phyloP scores from a whole-genome alignment of 2,329 filamentous ascomycete species.

The Claviceps humidiphila region DNA sequence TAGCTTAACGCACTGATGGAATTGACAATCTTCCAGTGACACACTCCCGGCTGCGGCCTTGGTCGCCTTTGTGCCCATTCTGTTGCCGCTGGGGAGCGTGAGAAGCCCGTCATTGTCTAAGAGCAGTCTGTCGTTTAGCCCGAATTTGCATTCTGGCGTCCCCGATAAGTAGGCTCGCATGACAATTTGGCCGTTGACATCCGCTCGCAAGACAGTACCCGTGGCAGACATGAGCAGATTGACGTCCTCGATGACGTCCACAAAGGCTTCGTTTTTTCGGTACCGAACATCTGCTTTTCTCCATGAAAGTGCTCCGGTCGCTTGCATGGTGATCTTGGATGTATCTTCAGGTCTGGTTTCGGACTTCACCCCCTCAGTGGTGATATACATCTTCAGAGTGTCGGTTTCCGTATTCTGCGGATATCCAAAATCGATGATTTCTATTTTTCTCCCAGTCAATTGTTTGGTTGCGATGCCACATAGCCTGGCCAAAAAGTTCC shows the following conservation, averaged over 20 bases:
- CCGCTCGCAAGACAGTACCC: slow-evolving; percentile 83
- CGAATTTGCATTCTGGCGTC: slow-evolving; percentile 97
- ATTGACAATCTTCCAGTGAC: slow-evolving; percentile 93
- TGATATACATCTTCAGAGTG: slow-evolving; percentile 99
- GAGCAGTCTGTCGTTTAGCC: slow-evolving; percentile 85
- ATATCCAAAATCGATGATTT: slow-evolving; percentile 98
- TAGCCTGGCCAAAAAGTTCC: not conserved
- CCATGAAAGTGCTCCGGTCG: slow-evolving; percentile 93
- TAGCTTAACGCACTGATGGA: slow-evolving; percentile 96
- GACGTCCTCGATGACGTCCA: slow-evolving; percentile 98
- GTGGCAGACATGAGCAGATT: slow-evolving; percentile 98
- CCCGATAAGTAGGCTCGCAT: slow-evolving; percentile 97
- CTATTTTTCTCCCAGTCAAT: slow-evolving; percentile 29
- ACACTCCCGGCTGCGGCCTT: slow-evolving; percentile 92
- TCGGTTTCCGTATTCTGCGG: slow-evolving; percentile 98
- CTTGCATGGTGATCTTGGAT: slow-evolving; percentile 98
- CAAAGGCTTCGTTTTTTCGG: slow-evolving; percentile 98
- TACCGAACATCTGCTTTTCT: slow-evolving; percentile 96
- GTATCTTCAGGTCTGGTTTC: slow-evolving; percentile 79
- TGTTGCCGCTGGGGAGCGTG: slow-evolving; percentile 59
- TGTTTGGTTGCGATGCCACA: not conserved
- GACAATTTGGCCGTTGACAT: slow-evolving; percentile 93
- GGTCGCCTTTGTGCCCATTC: slow-evolving; percentile 73
- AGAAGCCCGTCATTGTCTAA: slow-evolving; percentile 64
- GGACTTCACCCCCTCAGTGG: slow-evolving; percentile 94